Conservation (phyloP, 192 early-diverging fungal genomes). For the Entrophospora sp. region DNA sequence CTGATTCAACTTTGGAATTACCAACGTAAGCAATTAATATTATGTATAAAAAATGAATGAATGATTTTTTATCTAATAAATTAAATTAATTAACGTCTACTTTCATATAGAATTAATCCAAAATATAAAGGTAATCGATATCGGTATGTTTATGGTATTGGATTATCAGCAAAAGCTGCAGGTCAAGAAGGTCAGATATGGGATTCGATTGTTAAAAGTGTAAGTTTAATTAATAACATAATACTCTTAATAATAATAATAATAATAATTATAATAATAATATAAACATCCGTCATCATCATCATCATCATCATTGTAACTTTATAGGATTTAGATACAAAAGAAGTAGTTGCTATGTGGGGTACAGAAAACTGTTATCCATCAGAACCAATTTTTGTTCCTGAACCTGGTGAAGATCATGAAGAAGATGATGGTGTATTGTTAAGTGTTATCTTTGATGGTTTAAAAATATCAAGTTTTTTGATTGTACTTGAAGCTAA, state of each 20-base stretch:
- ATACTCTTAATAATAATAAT: not conserved
- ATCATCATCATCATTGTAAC: too few species aligned
- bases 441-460: slow-evolving; percentile 65
- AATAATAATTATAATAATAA: too few species aligned
- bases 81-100: not conserved
- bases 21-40: slow-evolving; percentile 15
- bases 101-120: slow-evolving; percentile 24
- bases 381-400: slow-evolving; percentile 74
- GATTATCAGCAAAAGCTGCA: slow-evolving; percentile 22
- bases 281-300: too few species aligned
- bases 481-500: slow-evolving; percentile 68
- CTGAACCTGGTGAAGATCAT: slow-evolving; percentile 33
- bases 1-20: slow-evolving; percentile 26
- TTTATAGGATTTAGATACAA: slow-evolving; percentile 33
- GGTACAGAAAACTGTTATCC: slow-evolving; percentile 51
- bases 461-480: slow-evolving; percentile 53
- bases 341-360: slow-evolving; percentile 30
- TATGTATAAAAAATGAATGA: not conserved
- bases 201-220: slow-evolving; percentile 37
- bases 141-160: slow-evolving; percentile 31
- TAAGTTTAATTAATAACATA: slow-evolving; percentile 31
- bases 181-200: slow-evolving; percentile 26
- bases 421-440: slow-evolving; percentile 72
- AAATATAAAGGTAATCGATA: slow-evolving; percentile 20
- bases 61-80: not conserved